A percentile compares a stretch with the other conserved stretches of the same genome.
Evolutionary conservation across 2,329 filamentous ascomycete species (phyloP).

Genomic region (Parastagonospora nodorum): DNA sequence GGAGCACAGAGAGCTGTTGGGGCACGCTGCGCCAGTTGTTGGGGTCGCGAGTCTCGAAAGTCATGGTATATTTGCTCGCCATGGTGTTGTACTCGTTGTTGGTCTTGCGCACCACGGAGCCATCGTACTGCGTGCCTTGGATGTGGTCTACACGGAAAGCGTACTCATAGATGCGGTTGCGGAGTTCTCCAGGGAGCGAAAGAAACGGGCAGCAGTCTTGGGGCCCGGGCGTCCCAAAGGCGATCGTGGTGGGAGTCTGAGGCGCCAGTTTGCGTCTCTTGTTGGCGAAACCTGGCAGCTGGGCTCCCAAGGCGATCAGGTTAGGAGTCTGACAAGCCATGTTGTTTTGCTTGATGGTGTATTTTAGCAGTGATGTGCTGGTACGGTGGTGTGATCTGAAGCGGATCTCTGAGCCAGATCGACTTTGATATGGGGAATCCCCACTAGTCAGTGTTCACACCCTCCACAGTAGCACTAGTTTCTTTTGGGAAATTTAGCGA

Average conservation of each 20-base stretch:
- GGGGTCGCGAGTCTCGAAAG: not conserved
- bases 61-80: not conserved
- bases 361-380: too few relatives aligned
- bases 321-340: too few relatives aligned
- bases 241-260: not conserved
- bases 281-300: too few relatives aligned
- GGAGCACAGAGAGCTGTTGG: not conserved
- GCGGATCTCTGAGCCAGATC: too few relatives aligned
- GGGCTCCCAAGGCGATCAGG: too few relatives aligned
- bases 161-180: not conserved
- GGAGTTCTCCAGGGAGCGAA: not conserved
- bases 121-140: not conserved
- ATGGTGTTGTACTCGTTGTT: not conserved
- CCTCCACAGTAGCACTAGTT: too few relatives aligned
- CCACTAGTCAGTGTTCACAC: too few relatives aligned
- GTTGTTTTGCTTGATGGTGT: too few relatives aligned
- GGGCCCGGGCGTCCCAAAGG: not conserved
- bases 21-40: not conserved
- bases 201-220: not conserved
- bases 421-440: too few relatives aligned
- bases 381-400: too few relatives aligned
- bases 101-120: not conserved
- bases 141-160: not conserved
- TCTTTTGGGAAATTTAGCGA: too few relatives aligned
- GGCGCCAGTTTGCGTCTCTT: too few relatives aligned